These are phyloP conservation scores for Xylariaceae sp. DNA, from an alignment of 2,329 filamentous ascomycete genomes.

Conservation along the genomic window DNA sequence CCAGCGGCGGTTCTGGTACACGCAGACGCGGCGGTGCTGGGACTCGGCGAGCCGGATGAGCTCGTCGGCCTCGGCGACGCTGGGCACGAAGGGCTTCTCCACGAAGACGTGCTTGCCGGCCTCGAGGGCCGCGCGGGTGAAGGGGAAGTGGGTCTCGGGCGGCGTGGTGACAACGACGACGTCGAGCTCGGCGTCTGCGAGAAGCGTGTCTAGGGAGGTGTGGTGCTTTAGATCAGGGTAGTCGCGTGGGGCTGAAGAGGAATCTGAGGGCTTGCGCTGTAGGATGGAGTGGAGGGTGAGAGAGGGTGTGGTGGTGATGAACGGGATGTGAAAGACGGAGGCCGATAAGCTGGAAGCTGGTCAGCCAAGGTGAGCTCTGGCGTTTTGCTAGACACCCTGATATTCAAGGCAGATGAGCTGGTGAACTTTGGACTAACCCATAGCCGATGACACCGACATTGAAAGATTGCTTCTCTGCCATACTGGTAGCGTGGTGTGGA, in stretches of 20 bases:
- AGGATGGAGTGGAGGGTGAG: constrained; percentile 71
- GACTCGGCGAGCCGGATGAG: constrained; percentile 53
- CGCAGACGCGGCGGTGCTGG: constrained; percentile 51
- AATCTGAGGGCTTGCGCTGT: constrained; percentile 62
- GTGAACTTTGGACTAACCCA: constrained; percentile 31
- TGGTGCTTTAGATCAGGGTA: constrained; percentile 63
- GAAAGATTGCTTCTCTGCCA: constrained; percentile 34
- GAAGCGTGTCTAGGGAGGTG: constrained; percentile 56
- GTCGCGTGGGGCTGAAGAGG: constrained; percentile 65
- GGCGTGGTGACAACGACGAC: constrained; percentile 69
- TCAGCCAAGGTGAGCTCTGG: background rate
- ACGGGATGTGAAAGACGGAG: constrained; percentile 81
- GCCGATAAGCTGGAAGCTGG: constrained; percentile 48
- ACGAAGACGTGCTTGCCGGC: constrained; percentile 73
- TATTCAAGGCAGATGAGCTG: constrained; percentile 1
- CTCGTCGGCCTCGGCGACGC: constrained; percentile 60
- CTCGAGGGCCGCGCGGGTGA: constrained; percentile 62
- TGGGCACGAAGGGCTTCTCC: constrained; percentile 80
- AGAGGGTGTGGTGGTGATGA: constrained; percentile 59
- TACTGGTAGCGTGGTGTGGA: constrained; percentile 5
- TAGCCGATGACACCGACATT: constrained; percentile 50
- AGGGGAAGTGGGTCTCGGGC: constrained; percentile 64
- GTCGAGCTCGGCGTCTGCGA: constrained; percentile 62
- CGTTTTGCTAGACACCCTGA: no score
- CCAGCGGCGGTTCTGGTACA: constrained; percentile 76